Evolutionary conservation across 2,329 filamentous ascomycete genomes (phyloP).

Genomic region (Aspergillus sp.): DNA sequence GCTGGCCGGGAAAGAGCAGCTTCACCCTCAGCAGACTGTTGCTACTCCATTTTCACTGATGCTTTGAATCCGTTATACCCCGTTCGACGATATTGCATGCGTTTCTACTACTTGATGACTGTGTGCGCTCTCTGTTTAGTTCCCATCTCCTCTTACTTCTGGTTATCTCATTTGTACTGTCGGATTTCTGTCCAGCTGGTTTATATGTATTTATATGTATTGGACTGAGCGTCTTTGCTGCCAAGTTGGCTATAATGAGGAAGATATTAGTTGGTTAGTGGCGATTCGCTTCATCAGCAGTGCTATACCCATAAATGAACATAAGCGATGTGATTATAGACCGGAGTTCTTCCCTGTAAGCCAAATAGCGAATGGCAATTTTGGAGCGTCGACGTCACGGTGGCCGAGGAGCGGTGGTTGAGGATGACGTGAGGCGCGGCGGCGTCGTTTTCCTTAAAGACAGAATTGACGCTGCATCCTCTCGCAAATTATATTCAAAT

Average conservation of each 20-base stretch:
- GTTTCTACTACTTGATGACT: constrained; percentile 11
- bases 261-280: not conserved
- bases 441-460: too few relatives aligned
- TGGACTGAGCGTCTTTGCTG: constrained; percentile 15
- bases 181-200: constrained; percentile 6
- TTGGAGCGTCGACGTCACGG: not conserved
- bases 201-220: constrained; percentile 15
- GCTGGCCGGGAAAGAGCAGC: constrained; percentile 20
- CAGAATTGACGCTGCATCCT: too few relatives aligned
- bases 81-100: constrained; percentile 18
- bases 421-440: constrained; percentile 1
- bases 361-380: not conserved
- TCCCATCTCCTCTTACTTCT: not conserved
- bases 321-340: not conserved
- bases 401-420: not conserved
- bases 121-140: not conserved
- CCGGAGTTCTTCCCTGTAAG: not conserved
- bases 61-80: constrained; percentile 20
- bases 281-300: not conserved
- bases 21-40: constrained; percentile 1
- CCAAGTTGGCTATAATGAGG: constrained; percentile 13
- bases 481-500: too few relatives aligned
- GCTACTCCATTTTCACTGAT: constrained; percentile 11
- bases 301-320: not conserved
- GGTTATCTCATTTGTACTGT: not conserved